Evolutionary conservation across 108 stramenopile genomes (phyloP).

Genomic region (Mayamaea pseudoterrestris): DNA sequence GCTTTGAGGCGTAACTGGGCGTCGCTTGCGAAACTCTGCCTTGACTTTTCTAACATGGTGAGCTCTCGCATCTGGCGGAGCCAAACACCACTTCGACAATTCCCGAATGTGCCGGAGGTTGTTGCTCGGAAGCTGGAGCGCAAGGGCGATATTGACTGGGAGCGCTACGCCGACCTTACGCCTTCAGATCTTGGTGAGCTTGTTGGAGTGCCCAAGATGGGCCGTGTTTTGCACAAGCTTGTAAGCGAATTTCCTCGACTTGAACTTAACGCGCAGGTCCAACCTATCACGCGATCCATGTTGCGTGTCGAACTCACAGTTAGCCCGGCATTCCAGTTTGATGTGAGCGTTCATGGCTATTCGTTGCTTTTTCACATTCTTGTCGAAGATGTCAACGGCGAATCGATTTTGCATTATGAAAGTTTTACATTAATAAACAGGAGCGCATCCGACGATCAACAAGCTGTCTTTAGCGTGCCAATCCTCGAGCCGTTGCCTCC

Average conservation of each 20-base stretch:
- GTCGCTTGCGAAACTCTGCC: slow-evolving; percentile 74
- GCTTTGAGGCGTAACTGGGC: slow-evolving; percentile 93
- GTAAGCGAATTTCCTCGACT: slow-evolving; percentile 95
- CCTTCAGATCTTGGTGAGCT: slow-evolving; percentile 96
- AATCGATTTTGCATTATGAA: slow-evolving; percentile 93
- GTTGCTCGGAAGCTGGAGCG: slow-evolving; percentile 92
- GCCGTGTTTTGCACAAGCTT: slow-evolving; percentile 89
- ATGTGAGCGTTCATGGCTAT: slow-evolving; percentile 86
- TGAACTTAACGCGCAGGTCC: slow-evolving; percentile 88
- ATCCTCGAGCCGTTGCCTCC: slow-evolving; percentile 93
- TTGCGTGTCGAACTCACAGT: slow-evolving; percentile 88
- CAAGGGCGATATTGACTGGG: slow-evolving; percentile 94
- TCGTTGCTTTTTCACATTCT: slow-evolving; percentile 87
- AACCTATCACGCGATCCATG: slow-evolving; percentile 93
- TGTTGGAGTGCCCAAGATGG: slow-evolving; percentile 96
- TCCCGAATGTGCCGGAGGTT: slow-evolving; percentile 83
- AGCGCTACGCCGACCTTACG: slow-evolving; percentile 87
- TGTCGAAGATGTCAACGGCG: slow-evolving; percentile 95
- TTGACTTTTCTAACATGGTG: slow-evolving; percentile 93
- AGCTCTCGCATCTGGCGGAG: slow-evolving; percentile 89
- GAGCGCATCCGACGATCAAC: slow-evolving; percentile 78
- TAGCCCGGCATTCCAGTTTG: slow-evolving; percentile 89
- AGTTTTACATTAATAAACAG: slow-evolving; percentile 69
- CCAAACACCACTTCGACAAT: slow-evolving; percentile 95
- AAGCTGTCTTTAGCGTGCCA: slow-evolving; percentile 86